These are phyloP conservation scores for Coemansia sp. DNA, from an alignment of 192 early-diverging fungal genomes.

Conservation along the genomic window DNA sequence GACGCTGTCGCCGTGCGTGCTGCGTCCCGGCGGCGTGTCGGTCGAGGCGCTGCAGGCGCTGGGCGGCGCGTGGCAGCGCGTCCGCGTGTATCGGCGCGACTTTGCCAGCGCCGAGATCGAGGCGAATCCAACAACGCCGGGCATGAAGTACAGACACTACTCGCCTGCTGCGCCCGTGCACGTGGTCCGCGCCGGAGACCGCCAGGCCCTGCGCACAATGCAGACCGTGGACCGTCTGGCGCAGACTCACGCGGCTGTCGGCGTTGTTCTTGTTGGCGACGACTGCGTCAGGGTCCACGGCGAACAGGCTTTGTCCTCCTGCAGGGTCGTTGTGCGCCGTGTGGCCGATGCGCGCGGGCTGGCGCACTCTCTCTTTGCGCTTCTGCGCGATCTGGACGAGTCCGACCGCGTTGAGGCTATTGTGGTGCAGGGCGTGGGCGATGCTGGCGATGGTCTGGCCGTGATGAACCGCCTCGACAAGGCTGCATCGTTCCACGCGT, in stretches of 20 bases:
- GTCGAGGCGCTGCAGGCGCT: constrained; percentile 68
- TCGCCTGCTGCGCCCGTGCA: constrained; percentile 84
- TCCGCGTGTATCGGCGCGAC: constrained; percentile 80
- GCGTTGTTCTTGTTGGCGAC: constrained; percentile 16
- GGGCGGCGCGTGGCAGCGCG: constrained; percentile 60
- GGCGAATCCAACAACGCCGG: constrained; percentile 86
- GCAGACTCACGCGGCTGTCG: not conserved
- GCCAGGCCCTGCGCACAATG: constrained; percentile 16
- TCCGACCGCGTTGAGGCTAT: constrained; percentile 66
- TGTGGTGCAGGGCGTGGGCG: constrained; percentile 88
- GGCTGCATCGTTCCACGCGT: constrained; percentile 69
- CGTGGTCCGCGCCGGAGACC: not conserved
- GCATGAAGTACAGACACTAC: constrained; percentile 99
- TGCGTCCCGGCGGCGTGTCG: constrained; percentile 92
- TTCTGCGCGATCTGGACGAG: constrained; percentile 76
- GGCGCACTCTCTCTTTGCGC: constrained; percentile 78
- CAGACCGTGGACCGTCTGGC: constrained; percentile 6
- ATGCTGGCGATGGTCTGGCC: constrained; percentile 87
- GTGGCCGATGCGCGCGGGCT: constrained; percentile 64
- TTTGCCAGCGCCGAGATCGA: constrained; percentile 73
- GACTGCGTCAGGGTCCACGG: not conserved
- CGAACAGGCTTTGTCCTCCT: not conserved
- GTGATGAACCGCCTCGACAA: constrained; percentile 96
- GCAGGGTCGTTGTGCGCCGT: not conserved
- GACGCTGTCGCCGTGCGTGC: constrained; percentile 65